Base-by-base conservation (phyloP, 257 asterid species). In the Mitragyna speciosa region DNA sequence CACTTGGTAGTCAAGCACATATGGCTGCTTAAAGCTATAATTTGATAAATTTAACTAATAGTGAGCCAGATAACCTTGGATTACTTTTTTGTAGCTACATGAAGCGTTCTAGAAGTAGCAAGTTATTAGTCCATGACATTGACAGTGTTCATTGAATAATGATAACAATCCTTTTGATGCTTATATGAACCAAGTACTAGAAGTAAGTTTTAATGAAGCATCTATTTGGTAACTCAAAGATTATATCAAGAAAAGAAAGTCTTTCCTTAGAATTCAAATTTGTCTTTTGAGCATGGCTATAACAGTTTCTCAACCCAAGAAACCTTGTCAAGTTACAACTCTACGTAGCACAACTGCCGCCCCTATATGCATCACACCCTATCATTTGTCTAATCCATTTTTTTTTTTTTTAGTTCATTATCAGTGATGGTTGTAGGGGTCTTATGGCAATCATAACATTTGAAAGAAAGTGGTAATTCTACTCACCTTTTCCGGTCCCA, bases 371-470 rank as follows among this genome's bases (percentile, higher is more conserved):
- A 61, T 61, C 16, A 17, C 4, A 59, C 16, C 67, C 67, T 0
- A 64, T 26, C 20, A 28, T 64, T 64, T 12, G 19, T 64, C 11
- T 26, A 49, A 49, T 64, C 14, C 22, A 54, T 19, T 28, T 52
- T 51, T 73, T 48, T 26, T 56, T 19, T 39, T 33, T 41, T 59
- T 39, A 15, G 10, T 51, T 12, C 26, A 15, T 12, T 24, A 49
- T 1, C 33, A 48, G 24, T 6, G 48, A 22, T 22, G 48, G 52
- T 75, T 56, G 8, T 10, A 64, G 8, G 12, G 33, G 52, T 74
- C 68, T 52, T 74, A 4, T 9, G 16, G 78, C 36, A 63, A 59
- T 75, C 56, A 75, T 59, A n/a, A 75, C 58, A 14, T 59, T 20
- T 41, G 52, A 56, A 39, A 56, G 52, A n/a, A 33, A 56, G 14